Evolutionary conservation across 2,329 filamentous ascomycete genomes (phyloP).

Genomic region (Cadophora gregata): DNA sequence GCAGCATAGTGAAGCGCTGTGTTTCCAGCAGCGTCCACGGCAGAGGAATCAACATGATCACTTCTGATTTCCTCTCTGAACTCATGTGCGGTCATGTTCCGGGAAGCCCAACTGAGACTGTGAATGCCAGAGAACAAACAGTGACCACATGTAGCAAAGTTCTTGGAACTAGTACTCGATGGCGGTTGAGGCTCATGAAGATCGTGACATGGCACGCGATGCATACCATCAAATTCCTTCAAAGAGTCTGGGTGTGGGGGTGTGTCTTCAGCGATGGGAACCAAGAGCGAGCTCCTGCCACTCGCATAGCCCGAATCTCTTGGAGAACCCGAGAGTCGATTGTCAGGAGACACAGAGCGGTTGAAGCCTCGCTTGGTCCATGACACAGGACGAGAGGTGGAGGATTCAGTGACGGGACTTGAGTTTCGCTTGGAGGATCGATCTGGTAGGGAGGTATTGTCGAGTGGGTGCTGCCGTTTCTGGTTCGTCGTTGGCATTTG

Average conservation of each 20-base stretch:
- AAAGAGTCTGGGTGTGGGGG: slow-evolving; percentile 18
- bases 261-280: slow-evolving; percentile 5
- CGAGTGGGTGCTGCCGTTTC: not conserved
- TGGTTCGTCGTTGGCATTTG: not conserved
- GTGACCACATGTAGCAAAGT: slow-evolving; percentile 23
- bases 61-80: slow-evolving; percentile 26
- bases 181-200: slow-evolving; percentile 26
- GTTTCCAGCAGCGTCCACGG: slow-evolving; percentile 17
- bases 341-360: slow-evolving; percentile 19
- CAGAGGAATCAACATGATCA: not conserved
- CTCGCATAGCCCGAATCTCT: slow-evolving; percentile 30
- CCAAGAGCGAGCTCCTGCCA: slow-evolving; percentile 19
- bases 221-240: slow-evolving; percentile 31
- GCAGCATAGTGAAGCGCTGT: slow-evolving; percentile 25
- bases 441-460: slow-evolving; percentile 11
- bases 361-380: slow-evolving; percentile 1
- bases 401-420: not conserved
- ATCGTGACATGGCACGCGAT: slow-evolving; percentile 27
- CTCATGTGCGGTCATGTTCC: slow-evolving; percentile 27
- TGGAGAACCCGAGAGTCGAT: slow-evolving; percentile 20
- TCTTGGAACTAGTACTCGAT: slow-evolving; percentile 4
- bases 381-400: slow-evolving; percentile 15
- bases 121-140: slow-evolving; percentile 31
- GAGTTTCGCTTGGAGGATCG: not conserved
- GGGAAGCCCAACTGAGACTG: slow-evolving; percentile 30